phyloP scores from a whole-genome alignment of 2,329 filamentous ascomycete genomes.

The Lasiodiplodia sp. region DNA sequence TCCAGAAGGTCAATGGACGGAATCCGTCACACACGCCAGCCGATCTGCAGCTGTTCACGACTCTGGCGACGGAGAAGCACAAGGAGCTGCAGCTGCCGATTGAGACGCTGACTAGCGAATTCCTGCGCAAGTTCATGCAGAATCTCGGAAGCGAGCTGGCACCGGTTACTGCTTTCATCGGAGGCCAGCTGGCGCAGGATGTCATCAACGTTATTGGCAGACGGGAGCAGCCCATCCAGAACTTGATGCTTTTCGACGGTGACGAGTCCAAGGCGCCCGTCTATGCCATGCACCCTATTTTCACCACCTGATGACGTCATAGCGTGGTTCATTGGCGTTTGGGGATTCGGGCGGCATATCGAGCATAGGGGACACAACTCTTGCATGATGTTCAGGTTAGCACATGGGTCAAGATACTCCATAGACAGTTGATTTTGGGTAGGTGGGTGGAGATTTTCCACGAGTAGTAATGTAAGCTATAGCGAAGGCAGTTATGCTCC shows the following conservation, averaged over 20 bases:
- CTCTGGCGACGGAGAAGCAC: constrained; percentile 79
- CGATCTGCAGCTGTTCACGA: constrained; percentile 79
- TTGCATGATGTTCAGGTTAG: background rate
- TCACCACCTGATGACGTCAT: constrained; percentile 36
- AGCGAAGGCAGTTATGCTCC: background rate
- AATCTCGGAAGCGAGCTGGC: constrained; percentile 85
- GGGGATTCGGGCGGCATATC: constrained; percentile 1
- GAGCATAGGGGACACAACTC: background rate
- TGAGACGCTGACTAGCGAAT: constrained; percentile 60
- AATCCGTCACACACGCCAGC: constrained; percentile 58
- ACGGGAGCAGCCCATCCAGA: constrained; percentile 94
- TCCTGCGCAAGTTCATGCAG: constrained; percentile 84
- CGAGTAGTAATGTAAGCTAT: background rate
- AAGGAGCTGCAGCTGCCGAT: constrained; percentile 63
- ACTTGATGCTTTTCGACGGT: constrained; percentile 90
- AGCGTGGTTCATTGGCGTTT: constrained; percentile 3
- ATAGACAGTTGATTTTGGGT: constrained; percentile 7
- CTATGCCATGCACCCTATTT: constrained; percentile 80
- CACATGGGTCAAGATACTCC: constrained; percentile 3
- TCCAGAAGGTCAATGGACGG: constrained; percentile 62
- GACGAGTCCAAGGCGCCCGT: constrained; percentile 78
- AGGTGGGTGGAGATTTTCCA: background rate
- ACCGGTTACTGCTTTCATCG: constrained; percentile 86
- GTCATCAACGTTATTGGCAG: constrained; percentile 95
- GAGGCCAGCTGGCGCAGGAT: constrained; percentile 91